phyloP scores from a whole-genome alignment of 352 stramenopile genomes.

The Phytopythium helicoides region DNA sequence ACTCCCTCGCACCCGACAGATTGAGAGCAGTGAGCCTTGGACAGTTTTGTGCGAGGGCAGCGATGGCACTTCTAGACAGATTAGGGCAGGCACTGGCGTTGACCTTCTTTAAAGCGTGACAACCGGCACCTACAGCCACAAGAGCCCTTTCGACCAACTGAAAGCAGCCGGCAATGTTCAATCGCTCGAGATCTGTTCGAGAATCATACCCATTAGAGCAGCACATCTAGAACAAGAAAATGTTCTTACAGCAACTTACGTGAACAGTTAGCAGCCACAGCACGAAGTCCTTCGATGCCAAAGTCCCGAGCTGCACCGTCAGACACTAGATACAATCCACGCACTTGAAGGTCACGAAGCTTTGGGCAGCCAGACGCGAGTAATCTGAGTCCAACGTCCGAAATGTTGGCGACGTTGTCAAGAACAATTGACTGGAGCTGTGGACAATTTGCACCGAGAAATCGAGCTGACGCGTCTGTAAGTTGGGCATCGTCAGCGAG shows the following conservation, averaged over 20 bases:
- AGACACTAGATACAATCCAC: conserved; percentile 88
- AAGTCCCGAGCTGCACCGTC: conserved; percentile 92
- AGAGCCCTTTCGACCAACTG: conserved; percentile 81
- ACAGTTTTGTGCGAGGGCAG: conserved; percentile 57
- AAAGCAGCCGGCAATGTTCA: conserved; percentile 75
- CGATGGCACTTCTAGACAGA: conserved; percentile 70
- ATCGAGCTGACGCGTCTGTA: conserved; percentile 73
- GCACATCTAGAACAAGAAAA: not conserved
- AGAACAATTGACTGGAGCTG: conserved; percentile 40
- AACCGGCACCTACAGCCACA: conserved; percentile 61
- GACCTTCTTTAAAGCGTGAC: conserved; percentile 55
- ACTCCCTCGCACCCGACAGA: conserved; percentile 47
- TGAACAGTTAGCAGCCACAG: conserved; percentile 59
- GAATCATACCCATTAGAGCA: not conserved
- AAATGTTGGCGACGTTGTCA: conserved; percentile 72
- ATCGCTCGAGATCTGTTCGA: conserved; percentile 36
- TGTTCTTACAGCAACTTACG: conserved; percentile 13
- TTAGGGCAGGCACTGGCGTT: conserved; percentile 83
- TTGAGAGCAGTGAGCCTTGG: conserved; percentile 42
- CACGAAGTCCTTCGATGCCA: conserved; percentile 89
- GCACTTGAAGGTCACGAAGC: conserved; percentile 70
- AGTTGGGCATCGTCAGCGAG: conserved; percentile 81
- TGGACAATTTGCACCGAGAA: conserved; percentile 34
- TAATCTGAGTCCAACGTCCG: conserved; percentile 80
- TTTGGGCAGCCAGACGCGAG: conserved; percentile 81